These are phyloP conservation scores for Marasmius oreades DNA, from an alignment of 1,284 basidiomycete species.

Conservation along the genomic window DNA sequence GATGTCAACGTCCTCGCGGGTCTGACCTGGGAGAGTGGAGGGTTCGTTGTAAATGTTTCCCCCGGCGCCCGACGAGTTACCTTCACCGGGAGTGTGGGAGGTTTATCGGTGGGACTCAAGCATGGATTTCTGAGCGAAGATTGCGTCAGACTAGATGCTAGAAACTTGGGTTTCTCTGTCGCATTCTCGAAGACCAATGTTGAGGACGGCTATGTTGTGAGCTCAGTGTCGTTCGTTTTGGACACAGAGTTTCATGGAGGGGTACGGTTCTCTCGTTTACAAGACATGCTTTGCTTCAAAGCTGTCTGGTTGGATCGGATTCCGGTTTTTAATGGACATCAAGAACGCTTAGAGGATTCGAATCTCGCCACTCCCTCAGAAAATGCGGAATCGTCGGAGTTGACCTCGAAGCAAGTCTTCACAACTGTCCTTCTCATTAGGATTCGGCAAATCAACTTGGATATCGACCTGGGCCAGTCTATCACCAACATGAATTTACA, in stretches of 20 bases:
- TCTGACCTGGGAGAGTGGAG: constrained; percentile 88
- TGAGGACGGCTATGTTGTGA: constrained; percentile 35
- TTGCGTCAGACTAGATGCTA: constrained; percentile 70
- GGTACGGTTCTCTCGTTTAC: constrained; percentile 75
- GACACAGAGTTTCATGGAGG: constrained; percentile 76
- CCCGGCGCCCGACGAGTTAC: constrained; percentile 68
- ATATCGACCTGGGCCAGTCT: constrained; percentile 76
- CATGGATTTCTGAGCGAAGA: constrained; percentile 82
- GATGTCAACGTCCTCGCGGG: constrained; percentile 87
- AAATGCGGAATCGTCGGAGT: not conserved
- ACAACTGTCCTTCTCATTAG: constrained; percentile 63
- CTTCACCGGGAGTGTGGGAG: constrained; percentile 76
- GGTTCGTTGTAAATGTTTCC: constrained; percentile 76
- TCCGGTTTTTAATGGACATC: constrained; percentile 58
- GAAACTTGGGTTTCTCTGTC: constrained; percentile 72
- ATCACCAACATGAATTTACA: constrained; percentile 65
- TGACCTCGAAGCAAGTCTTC: constrained; percentile 40
- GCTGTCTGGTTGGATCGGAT: constrained; percentile 88
- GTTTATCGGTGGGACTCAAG: constrained; percentile 73
- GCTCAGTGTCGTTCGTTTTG: constrained; percentile 64
- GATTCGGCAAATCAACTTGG: constrained; percentile 67
- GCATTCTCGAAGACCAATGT: constrained; percentile 53
- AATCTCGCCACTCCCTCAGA: constrained; percentile 22
- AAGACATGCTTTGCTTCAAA: constrained; percentile 86
- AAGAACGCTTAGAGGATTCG: constrained; percentile 13